These are phyloP conservation scores for Pseudocercospora fuligena DNA, from an alignment of 2,329 filamentous ascomycete species.

Conservation along the genomic window DNA sequence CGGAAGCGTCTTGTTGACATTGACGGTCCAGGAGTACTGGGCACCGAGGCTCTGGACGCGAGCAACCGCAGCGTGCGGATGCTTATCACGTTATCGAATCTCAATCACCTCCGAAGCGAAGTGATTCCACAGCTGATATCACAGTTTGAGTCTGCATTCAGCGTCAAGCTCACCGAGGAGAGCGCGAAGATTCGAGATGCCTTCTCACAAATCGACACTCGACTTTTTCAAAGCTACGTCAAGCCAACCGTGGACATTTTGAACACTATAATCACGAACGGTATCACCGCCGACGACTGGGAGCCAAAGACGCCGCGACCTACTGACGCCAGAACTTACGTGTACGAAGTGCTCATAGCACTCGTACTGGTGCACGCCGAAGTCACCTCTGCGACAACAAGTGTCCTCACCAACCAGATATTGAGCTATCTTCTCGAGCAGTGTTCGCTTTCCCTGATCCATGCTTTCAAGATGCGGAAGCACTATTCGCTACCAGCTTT, in stretches of 20 bases:
- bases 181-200: slow-evolving; percentile 90
- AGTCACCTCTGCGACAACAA: slow-evolving; percentile 55
- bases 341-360: slow-evolving; percentile 82
- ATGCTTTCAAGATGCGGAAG: slow-evolving; percentile 69
- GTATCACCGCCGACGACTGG: slow-evolving; percentile 75
- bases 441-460: slow-evolving; percentile 77
- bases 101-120: slow-evolving; percentile 79
- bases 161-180: slow-evolving; percentile 92
- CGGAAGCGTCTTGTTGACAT: slow-evolving; percentile 25
- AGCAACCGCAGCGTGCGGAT: slow-evolving; percentile 69
- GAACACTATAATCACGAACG: slow-evolving; percentile 70
- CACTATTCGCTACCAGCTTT: slow-evolving; percentile 79
- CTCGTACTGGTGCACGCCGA: slow-evolving; percentile 86
- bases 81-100: slow-evolving; percentile 90
- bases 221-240: slow-evolving; percentile 91
- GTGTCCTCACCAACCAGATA: slow-evolving; percentile 77
- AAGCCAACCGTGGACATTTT: slow-evolving; percentile 73
- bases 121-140: slow-evolving; percentile 86
- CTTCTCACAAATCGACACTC: slow-evolving; percentile 84
- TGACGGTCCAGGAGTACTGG: slow-evolving; percentile 43
- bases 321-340: slow-evolving; percentile 79
- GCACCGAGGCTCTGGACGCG: slow-evolving; percentile 58
- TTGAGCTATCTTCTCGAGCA: slow-evolving; percentile 86
- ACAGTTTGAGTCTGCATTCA: slow-evolving; percentile 92
- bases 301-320: slow-evolving; percentile 55